These are phyloP conservation scores for Discostella stelligeroides DNA, from an alignment of 108 stramenopile species.

Conservation along the genomic window DNA sequence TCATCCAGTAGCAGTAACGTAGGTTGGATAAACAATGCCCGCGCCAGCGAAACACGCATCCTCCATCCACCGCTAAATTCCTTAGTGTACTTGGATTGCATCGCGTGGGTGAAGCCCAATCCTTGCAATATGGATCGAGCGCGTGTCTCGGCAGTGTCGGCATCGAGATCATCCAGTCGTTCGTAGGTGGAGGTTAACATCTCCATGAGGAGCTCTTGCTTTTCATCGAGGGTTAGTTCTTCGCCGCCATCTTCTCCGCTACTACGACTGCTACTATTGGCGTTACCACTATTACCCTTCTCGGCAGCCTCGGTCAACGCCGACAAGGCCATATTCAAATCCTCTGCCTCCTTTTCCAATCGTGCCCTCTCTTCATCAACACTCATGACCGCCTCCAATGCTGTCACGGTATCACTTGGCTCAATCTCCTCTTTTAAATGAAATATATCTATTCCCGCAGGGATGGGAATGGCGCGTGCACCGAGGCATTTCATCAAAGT, in stretches of 20 bases:
- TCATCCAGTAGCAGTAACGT: conserved; percentile 91
- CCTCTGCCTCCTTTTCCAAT: conserved; percentile 91
- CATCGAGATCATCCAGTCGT: conserved; percentile 95
- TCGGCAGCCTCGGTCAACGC: conserved; percentile 68
- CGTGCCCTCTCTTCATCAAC: conserved; percentile 93
- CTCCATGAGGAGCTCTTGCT: conserved; percentile 91
- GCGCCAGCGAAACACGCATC: conserved; percentile 80
- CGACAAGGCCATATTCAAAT: conserved; percentile 83
- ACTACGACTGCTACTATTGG: no score
- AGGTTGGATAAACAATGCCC: conserved; percentile 91
- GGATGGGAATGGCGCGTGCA: conserved; percentile 94
- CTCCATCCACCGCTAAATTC: conserved; percentile 99
- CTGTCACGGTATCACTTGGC: conserved; percentile 89
- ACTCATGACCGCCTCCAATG: conserved; percentile 96
- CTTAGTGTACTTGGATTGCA: conserved; percentile 94
- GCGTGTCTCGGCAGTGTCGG: conserved; percentile 94
- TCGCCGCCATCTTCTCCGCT: conserved; percentile 48
- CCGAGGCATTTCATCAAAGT: conserved; percentile 93
- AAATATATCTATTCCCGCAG: conserved; percentile 95
- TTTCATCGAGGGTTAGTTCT: conserved; percentile 72
- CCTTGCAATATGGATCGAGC: conserved; percentile 96
- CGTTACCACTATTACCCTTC: conserved; percentile 22
- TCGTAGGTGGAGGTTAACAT: conserved; percentile 72
- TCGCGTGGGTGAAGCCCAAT: conserved; percentile 92
- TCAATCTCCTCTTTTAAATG: conserved; percentile 96